phyloP scores from a whole-genome alignment of 441 rosid species.

The Daphne laureola region DNA sequence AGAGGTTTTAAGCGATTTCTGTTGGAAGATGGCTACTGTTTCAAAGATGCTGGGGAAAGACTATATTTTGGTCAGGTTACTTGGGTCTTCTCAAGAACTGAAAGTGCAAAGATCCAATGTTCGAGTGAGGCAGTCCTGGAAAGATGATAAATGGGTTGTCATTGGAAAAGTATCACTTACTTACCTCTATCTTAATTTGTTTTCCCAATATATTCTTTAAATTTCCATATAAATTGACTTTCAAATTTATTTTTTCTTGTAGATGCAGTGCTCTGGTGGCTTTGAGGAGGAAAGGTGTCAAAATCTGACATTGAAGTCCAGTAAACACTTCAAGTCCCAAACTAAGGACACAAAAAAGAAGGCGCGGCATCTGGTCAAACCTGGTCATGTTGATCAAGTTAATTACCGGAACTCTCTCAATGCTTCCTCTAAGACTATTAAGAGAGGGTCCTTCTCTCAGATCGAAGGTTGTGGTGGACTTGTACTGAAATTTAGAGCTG shows the following conservation, averaged over 20 bases:
- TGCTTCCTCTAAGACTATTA: constrained; percentile 23
- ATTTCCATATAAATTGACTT: background rate
- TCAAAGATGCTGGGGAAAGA: constrained; percentile 36
- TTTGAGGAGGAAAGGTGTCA: constrained; percentile 18
- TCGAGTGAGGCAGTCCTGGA: constrained; percentile 68
- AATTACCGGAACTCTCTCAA: constrained; percentile 22
- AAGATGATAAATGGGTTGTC: constrained; percentile 51
- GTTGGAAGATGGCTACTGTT: constrained; percentile 76
- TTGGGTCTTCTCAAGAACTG: constrained; percentile 57
- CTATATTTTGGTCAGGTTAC: constrained; percentile 42
- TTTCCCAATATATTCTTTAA: background rate
- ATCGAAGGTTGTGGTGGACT: constrained; percentile 24
- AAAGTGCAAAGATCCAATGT: constrained; percentile 37
- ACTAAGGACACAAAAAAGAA: constrained; percentile 17
- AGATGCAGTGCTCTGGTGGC: constrained; percentile 29
- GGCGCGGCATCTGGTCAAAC: constrained; percentile 20
- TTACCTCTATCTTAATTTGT: constrained; percentile 4
- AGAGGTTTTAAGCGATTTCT: constrained; percentile 53
- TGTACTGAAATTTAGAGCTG: constrained; percentile 27
- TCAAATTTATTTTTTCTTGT: constrained; percentile 10
- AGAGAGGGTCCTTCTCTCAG: constrained; percentile 31
- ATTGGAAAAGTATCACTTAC: constrained; percentile 55
- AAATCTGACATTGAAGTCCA: constrained; percentile 12
- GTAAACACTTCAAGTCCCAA: constrained; percentile 22
- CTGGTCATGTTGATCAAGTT: constrained; percentile 18